Evolutionary conservation across 495 filamentous ascomycete species (phyloP), one percentile per base, ranked within the genome.

Genomic region (Neurospora pannonica): DNA sequence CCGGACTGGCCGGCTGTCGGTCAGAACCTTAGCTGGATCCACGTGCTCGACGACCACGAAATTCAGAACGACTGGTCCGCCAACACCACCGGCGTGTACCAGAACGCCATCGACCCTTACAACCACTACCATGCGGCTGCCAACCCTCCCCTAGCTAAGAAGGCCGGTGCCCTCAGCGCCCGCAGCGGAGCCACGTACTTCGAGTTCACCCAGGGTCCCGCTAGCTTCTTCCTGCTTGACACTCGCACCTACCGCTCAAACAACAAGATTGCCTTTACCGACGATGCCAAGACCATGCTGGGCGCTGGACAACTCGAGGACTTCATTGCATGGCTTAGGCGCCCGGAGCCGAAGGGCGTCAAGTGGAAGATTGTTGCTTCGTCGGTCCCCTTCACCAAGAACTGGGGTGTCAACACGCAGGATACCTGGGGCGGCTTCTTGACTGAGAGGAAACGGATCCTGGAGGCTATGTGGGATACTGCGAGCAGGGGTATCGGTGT

Each of bases 351-450:
- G 0, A 84, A 84, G 42, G 93, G 93, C 13, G 92, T 97, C 0
- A 90, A 91, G 74, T 99, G 95, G 95, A 98, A 98, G 84, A 90
- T 99, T 79, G 82, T 99, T 42, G 89, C 93, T 6, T 93, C 92
- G 69, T 93, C 91, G 38, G 90, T 98, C 38, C 96, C 96, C 0
- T 97, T 99, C 82, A 98, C 96, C 17, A 95, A 97, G 82, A 99
- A 99, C 82, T 99, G 96, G 96, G 90, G 87, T 37, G 87, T 96
- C 76, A 92, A 93, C 72, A 89, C 86, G 5, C 84, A 88, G 54
- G 96, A 99, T 78, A 98, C 96, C 4, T 99, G 96, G 96, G 94
- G 91, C 42, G 94, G 94, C 0, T 97, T 94, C 82, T 85, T 97
- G 15, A 77, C 86, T 62, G 96, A 99, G 83, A 90, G 96, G 19